Conservation (phyloP, 164 flowering plant genomes). For the Macadamia integrifolia region DNA sequence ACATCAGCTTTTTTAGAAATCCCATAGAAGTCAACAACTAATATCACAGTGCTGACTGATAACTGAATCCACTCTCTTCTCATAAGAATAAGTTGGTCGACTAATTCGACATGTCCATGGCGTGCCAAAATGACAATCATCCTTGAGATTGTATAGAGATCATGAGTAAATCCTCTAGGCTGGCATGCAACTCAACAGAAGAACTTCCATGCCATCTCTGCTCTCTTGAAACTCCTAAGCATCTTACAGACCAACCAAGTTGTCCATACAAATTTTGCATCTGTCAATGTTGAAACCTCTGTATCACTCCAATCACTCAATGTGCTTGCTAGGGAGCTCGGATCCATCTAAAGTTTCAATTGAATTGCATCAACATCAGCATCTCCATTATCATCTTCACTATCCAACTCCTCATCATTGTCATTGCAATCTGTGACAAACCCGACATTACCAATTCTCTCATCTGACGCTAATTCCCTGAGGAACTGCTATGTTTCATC, state of each 20-base stretch:
- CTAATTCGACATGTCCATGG: conserved; percentile 51
- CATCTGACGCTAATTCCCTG: conserved; percentile 58
- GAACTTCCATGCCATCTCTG: conserved; percentile 83
- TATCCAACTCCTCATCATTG: conserved; percentile 33
- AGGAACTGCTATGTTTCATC: conserved; percentile 46
- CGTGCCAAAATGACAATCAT: conserved; percentile 68
- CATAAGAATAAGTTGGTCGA: conserved; percentile 55
- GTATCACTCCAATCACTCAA: conserved; percentile 57
- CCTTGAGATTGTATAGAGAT: conserved; percentile 67
- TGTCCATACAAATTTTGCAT: conserved; percentile 79
- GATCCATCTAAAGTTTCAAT: conserved; percentile 91
- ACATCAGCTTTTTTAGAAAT: conserved; percentile 72
- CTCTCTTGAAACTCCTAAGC: conserved; percentile 59
- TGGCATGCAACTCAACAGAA: conserved; percentile 89
- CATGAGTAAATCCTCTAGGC: conserved; percentile 72
- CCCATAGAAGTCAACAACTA: conserved; percentile 75
- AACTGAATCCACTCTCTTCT: conserved; percentile 57
- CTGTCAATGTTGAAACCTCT: conserved; percentile 59
- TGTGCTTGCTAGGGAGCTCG: conserved; percentile 73
- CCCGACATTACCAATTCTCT: conserved; percentile 44
- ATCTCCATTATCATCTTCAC: conserved; percentile 3
- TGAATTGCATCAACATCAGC: conserved; percentile 22
- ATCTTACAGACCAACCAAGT: conserved; percentile 76
- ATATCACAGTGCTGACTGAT: conserved; percentile 58
- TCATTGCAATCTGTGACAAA: conserved; percentile 25